A percentile compares a stretch with the other conserved stretches of the same genome.
These are phyloP conservation scores for Colletotrichum karsti DNA, from an alignment of 2,329 filamentous ascomycete genomes.

Conservation along the genomic window DNA sequence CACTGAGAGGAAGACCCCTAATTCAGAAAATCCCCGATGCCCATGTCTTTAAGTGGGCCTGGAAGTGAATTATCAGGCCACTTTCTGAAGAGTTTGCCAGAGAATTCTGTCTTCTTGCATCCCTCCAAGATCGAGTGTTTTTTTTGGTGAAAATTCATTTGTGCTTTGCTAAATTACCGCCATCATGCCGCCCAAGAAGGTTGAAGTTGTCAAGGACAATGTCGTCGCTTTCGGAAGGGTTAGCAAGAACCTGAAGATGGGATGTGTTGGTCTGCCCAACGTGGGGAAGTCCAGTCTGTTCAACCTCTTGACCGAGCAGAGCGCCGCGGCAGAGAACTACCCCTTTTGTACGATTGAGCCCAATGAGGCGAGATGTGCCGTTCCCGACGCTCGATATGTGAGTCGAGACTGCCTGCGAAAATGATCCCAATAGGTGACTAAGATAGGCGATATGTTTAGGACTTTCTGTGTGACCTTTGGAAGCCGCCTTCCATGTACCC, in stretches of 20 bases:
- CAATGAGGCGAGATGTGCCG: conserved; percentile 54
- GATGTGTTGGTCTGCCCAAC: conserved; percentile 54
- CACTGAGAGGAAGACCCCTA: neutral
- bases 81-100: conserved; percentile 1
- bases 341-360: conserved; percentile 57
- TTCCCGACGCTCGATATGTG: conserved; percentile 53
- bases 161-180: neutral
- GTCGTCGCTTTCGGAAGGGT: conserved; percentile 55
- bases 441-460: conserved; percentile 36
- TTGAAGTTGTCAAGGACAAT: conserved; percentile 48
- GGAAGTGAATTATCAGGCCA: conserved; percentile 10
- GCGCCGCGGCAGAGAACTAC: conserved; percentile 53
- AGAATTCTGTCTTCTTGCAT: neutral
- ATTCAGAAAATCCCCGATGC: no score
- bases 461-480: conserved; percentile 54
- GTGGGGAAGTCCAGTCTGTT: conserved; percentile 55
- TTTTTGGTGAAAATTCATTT: neutral
- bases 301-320: conserved; percentile 55
- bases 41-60: conserved; percentile 6
- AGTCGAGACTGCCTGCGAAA: conserved; percentile 28
- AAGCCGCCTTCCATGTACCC: conserved; percentile 55
- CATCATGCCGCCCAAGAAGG: conserved; percentile 52
- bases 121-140: neutral
- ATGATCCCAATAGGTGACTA: neutral
- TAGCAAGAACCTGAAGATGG: conserved; percentile 55